Conservation (phyloP, 1,139 yeast species). For the Geotrichum citri-aurantii region DNA sequence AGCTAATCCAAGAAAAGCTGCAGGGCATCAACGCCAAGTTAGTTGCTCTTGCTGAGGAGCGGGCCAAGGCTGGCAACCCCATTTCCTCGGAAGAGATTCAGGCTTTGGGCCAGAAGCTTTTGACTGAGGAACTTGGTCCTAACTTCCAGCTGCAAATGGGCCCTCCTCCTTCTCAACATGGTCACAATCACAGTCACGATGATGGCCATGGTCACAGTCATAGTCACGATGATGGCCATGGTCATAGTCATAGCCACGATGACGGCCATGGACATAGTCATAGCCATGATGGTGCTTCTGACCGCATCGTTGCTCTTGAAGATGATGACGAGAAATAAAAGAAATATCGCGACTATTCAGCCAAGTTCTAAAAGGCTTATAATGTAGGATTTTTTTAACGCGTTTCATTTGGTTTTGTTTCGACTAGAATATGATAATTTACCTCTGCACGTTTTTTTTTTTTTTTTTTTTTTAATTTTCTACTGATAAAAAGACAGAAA, state of each 20-base stretch:
- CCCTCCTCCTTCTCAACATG: conserved; percentile 10
- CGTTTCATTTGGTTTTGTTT: too few species aligned
- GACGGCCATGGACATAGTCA: conserved; percentile 12
- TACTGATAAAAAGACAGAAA: too few species aligned
- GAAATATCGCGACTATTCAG: not conserved
- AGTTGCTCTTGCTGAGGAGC: conserved; percentile 9
- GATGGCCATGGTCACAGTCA: conserved; percentile 8
- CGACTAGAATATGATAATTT: too few species aligned
- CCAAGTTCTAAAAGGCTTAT: not conserved
- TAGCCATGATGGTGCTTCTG: conserved; percentile 7
- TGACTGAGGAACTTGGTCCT: conserved; percentile 15
- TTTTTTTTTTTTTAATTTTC: too few species aligned
- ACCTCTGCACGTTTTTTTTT: too few species aligned
- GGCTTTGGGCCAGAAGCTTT: conserved; percentile 12
- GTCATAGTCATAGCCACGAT: conserved; percentile 14
- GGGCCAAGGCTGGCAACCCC: conserved; percentile 19
- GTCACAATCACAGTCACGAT: conserved; percentile 7
- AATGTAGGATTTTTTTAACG: not conserved
- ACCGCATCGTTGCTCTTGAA: conserved; percentile 4
- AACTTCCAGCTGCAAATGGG: conserved; percentile 10
- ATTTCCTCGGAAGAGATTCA: conserved; percentile 11
- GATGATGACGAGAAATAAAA: conserved; percentile 6
- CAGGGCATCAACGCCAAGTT: conserved; percentile 14
- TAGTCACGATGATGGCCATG: not conserved
- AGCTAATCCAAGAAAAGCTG: conserved; percentile 16